These are phyloP conservation scores for Daedaleopsis sinensis DNA, from an alignment of 768 basidiomycete species.

Conservation along the genomic window DNA sequence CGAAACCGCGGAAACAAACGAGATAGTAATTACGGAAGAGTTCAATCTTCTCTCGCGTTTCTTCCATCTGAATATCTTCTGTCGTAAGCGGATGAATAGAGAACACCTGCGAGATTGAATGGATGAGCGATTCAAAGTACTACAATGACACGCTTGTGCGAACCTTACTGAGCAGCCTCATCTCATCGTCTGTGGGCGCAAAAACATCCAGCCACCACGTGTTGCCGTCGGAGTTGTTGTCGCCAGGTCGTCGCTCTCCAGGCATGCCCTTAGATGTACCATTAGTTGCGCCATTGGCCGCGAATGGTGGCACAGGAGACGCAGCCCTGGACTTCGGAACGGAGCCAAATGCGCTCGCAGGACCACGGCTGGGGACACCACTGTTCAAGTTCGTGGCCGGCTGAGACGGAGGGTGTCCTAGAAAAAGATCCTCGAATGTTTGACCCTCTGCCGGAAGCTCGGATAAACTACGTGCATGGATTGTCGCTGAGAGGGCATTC, in stretches of 20 bases:
- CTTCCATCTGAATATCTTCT: slow-evolving; percentile 99
- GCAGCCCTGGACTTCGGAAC: slow-evolving; percentile 14
- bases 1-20: slow-evolving; percentile 98
- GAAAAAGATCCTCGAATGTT: slow-evolving; percentile 88
- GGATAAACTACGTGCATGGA: slow-evolving; percentile 89
- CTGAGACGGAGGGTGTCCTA: slow-evolving; percentile 41
- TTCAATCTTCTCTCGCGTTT: slow-evolving; percentile 99
- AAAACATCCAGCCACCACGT: slow-evolving; percentile 99
- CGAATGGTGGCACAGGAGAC: slow-evolving; percentile 13
- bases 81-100: slow-evolving; percentile 97
- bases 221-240: slow-evolving; percentile 58
- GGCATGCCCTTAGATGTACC: slow-evolving; percentile 22
- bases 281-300: background rate
- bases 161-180: slow-evolving; percentile 95
- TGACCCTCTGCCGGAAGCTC: slow-evolving; percentile 96
- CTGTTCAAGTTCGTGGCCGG: slow-evolving; percentile 4
- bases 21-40: slow-evolving; percentile 98
- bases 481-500: slow-evolving; percentile 87
- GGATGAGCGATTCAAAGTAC: background rate
- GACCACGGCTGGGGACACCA: background rate
- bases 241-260: slow-evolving; percentile 22
- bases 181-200: slow-evolving; percentile 96
- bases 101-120: slow-evolving; percentile 67
- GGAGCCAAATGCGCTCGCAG: slow-evolving; percentile 2
- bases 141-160: slow-evolving; percentile 4